Evolutionary conservation across 208 protist species (phyloP), one percentile per base, ranked within the genome.

Genomic region (Crithidia acanthocephali): DNA sequence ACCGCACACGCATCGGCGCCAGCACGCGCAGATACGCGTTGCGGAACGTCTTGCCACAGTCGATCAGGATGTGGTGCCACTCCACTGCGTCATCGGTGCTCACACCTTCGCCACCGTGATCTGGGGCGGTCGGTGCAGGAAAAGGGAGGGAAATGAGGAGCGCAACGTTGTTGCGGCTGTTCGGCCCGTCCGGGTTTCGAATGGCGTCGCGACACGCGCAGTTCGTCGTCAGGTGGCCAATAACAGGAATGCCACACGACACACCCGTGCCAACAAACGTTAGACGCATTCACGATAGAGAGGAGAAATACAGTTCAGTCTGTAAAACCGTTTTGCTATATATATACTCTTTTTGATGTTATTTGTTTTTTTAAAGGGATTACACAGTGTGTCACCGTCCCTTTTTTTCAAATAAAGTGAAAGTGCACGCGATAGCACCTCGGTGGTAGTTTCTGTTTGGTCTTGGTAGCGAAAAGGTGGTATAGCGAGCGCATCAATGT

Each of bases 1-100:
- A 74, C 3, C 68, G 68, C 27, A 95, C 79, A 13, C 78, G 55
- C 63, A 88, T 80, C 30, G 70, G 74, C 2, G 82, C 81, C 37
- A 97, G 74, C n/a, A 95, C 83, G 45, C 84, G 86, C 40, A 97
- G 86, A 78, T 93, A 95, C 13, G 93, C 87, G 35, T 90, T 82
- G 25, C 93, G 88, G 74, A 96, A 97, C 1, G 93, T 97, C 68
- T 96, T 97, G 27, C 93, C 93, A 32, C 86, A 92, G 68, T 97
- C 93, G 33, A 97, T 87, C 16, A 97, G 76, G 16, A 92, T 50
- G 66, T 84, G 71, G 40, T 72, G 59, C 68, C 70, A 72, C 37
- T 72, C 57, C 32, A 68, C 33, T 0, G 61, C 51, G 4, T 52
- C 60, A 11, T 33, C 50, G 13, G 72, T 74, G 18, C 69, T 44